A percentile compares a stretch with the other conserved stretches of the same genome.
phyloP scores from a whole-genome alignment of 495 filamentous ascomycete genomes.

The Penicillium cinerascens region DNA sequence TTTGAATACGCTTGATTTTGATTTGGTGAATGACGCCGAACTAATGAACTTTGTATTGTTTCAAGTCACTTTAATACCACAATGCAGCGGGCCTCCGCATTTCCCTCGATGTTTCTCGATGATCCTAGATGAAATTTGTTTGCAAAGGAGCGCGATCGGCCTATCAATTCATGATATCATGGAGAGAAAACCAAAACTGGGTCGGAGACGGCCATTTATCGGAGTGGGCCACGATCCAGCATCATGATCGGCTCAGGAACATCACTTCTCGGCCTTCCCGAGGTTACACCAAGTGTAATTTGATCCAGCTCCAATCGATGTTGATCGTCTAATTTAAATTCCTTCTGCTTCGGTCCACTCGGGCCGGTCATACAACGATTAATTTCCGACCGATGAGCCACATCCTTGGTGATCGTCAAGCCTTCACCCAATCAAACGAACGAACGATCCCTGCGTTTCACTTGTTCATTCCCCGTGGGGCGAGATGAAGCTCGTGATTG shows the following conservation, averaged over 20 bases:
- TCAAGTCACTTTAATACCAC: neutral
- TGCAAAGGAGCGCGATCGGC: too few species aligned
- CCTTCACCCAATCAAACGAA: neutral
- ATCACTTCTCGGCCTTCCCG: neutral
- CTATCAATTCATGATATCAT: too few species aligned
- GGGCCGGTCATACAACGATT: neutral
- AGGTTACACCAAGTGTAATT: neutral
- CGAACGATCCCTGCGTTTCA: neutral
- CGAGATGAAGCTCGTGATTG: neutral
- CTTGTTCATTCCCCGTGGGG: constrained; percentile 1
- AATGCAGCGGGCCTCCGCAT: neutral
- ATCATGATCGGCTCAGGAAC: too few species aligned
- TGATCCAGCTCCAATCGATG: neutral
- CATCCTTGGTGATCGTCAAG: neutral
- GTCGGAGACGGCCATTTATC: neutral
- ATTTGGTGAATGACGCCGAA: neutral
- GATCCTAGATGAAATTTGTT: too few species aligned
- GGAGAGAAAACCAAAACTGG: neutral
- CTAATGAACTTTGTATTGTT: neutral
- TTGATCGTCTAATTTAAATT: neutral
- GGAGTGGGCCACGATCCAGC: too few species aligned
- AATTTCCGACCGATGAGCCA: neutral
- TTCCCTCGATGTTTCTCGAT: too few species aligned
- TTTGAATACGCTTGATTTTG: neutral
- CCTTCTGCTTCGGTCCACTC: neutral